Base-by-base conservation (phyloP, 192 early-diverging fungal species). In the Chytriomyces sp. region DNA sequence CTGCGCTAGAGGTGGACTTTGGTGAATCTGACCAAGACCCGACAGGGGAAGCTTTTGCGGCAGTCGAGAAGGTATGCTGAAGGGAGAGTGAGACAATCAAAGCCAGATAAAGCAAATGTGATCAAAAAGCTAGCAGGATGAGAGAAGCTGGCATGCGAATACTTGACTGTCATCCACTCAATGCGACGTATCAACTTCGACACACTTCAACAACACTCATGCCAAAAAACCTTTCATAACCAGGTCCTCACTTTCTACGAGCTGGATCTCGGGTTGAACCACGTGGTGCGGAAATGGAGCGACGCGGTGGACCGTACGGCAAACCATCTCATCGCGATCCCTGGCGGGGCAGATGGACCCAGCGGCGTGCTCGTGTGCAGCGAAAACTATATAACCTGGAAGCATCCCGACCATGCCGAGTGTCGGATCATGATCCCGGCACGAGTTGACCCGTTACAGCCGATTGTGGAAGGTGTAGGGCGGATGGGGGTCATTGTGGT, bases 201-300 rank as follows among this genome's bases (percentile, higher is more conserved):
- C n/a, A n/a, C n/a, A n/a, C n/a, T n/a, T n/a, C n/a, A n/a, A n/a
- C n/a, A n/a, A n/a, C n/a, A n/a, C n/a, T n/a, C n/a, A n/a, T n/a
- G n/a, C n/a, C n/a, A 49, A n/a, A 22, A 49, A 22, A 1, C 44
- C 22, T 2, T 44, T 34, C 44, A 39, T 31, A 38, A 38, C 10
- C 52, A 91, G 88, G 84, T 89, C 59, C 72, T 99, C 71, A 92
- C 90, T 33, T 97, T 93, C 68, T 98, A 98, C 67, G 98, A 99
- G 80, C 80, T 99, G 70, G 98, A 99, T 77, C 87, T 99, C 62
- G 98, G 98, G 22, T 85, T 99, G 30, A 99, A 99, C 79, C 98
- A 98, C 77, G 95, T 99, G 19, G 93, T 97, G 49, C 88, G 98
- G 69, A 95, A 93, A 81, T 98, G 98, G 96, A 93, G 89, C 73